Conservation (phyloP, 352 stramenopile genomes). For the Halophytophthora batemanensis region DNA sequence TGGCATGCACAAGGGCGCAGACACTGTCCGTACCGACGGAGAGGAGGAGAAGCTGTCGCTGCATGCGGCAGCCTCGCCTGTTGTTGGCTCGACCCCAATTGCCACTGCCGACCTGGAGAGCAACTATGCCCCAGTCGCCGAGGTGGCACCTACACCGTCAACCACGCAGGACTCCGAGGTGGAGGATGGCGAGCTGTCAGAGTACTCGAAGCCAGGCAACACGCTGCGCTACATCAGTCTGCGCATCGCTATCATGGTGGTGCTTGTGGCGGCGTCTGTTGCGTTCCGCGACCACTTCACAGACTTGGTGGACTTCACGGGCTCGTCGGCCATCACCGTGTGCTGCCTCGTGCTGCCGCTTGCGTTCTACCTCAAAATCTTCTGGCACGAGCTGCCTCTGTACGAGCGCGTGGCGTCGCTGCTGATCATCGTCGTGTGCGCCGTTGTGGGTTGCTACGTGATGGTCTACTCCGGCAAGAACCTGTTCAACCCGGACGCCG, state of each 20-base stretch:
- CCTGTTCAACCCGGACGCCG: conserved; percentile 29
- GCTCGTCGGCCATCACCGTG: conserved; percentile 30
- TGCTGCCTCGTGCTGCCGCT: conserved; percentile 42
- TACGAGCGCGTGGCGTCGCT: conserved; percentile 36
- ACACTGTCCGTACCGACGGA: neutral
- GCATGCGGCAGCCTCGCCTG: conserved; percentile 8
- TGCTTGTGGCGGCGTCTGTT: conserved; percentile 34
- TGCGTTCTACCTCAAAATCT: conserved; percentile 48
- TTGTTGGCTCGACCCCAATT: conserved; percentile 20
- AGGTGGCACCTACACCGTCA: neutral
- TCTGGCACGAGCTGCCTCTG: conserved; percentile 34
- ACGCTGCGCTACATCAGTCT: conserved; percentile 29
- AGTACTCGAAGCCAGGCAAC: conserved; percentile 30
- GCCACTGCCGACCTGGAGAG: conserved; percentile 7
- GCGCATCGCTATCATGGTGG: conserved; percentile 28
- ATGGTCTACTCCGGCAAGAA: conserved; percentile 41
- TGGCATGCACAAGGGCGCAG: conserved; percentile 29
- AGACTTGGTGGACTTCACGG: conserved; percentile 51
- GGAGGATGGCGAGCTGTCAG: conserved; percentile 27
- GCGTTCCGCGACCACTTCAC: conserved; percentile 40
- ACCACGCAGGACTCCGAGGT: conserved; percentile 1
- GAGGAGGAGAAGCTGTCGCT: conserved; percentile 19
- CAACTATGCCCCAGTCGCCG: conserved; percentile 8
- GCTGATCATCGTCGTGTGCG: conserved; percentile 32
- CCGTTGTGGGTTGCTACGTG: conserved; percentile 35